Percentiles rank a stretch among this genome's conserved stretches.
Conservation (phyloP, 768 basidiomycete species). For the Agrocybe chaxingu region DNA sequence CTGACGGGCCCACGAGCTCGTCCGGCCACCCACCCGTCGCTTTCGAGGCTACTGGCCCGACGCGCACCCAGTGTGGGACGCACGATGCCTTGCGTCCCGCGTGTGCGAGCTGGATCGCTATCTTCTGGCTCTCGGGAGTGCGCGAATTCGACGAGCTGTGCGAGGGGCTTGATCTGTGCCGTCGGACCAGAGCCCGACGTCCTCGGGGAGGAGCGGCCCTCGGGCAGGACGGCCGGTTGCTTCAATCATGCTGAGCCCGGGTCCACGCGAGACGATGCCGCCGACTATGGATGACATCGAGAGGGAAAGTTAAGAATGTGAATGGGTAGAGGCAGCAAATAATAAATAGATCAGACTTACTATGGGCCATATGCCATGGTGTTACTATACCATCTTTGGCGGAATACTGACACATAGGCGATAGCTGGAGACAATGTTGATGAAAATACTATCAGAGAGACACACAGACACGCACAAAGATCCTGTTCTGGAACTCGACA, state of each 20-base stretch:
- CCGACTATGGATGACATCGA: slow-evolving; percentile 29
- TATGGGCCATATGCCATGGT: slow-evolving; percentile 54
- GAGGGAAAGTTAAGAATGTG: neutral
- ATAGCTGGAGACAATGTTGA: slow-evolving; percentile 28
- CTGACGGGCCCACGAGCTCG: slow-evolving; percentile 53
- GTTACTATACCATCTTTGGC: slow-evolving; percentile 46
- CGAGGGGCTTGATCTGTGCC: slow-evolving; percentile 24
- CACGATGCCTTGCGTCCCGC: slow-evolving; percentile 70
- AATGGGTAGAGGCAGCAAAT: no score
- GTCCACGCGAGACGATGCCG: slow-evolving; percentile 41
- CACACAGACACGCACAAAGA: slow-evolving; percentile 32
- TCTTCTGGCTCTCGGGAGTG: slow-evolving; percentile 63
- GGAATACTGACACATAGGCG: slow-evolving; percentile 59
- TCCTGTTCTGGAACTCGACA: slow-evolving; percentile 47
- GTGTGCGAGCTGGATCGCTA: slow-evolving; percentile 72
- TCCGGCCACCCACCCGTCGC: slow-evolving; percentile 45
- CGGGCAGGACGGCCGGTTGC: slow-evolving; percentile 52
- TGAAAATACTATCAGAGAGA: neutral
- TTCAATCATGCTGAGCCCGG: slow-evolving; percentile 57
- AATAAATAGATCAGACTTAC: no score
- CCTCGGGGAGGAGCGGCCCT: slow-evolving; percentile 61
- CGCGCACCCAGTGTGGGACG: slow-evolving; percentile 53
- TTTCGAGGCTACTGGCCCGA: slow-evolving; percentile 23
- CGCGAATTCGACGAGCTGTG: slow-evolving; percentile 47
- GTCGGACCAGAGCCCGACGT: slow-evolving; percentile 57